Base-by-base conservation (phyloP, 768 basidiomycete species). In the Lactarius psammicola region DNA sequence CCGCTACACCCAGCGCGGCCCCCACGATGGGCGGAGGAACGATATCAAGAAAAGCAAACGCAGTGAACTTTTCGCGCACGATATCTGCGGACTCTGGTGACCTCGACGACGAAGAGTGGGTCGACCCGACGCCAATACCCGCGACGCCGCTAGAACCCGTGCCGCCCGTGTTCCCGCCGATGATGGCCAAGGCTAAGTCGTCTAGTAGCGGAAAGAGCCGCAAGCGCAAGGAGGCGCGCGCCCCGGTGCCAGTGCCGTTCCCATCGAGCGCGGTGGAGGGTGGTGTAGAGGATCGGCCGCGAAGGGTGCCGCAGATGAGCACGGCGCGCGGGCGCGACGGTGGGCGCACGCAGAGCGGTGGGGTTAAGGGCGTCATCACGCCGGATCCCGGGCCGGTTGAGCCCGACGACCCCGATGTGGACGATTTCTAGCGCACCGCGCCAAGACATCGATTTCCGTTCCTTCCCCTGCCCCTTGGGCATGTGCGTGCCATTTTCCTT, bases 291-390 rank as follows among this genome's bases (percentile, higher is more conserved):
- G 66, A 68, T 9, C 42, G 44, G 17, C 54, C 60, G 20, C 60
- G 72, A 71, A 73, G 74, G 38, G 71, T 77, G 68, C 79, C 76
- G 64, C 80, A 88, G 77, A 89, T 92, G 89, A 87, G 89, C 72
- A 86, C 82, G 3, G 83, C 86, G 31, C 83, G 88, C 49, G 91
- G 87, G 56, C 80, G 89, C 64, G 89, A 92, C 75, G 90, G 91
- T 3, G 91, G 91, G 44, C 79, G 90, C 70, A 93, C 91, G 67
- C 89, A 91, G 78, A 93, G 90, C 71, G 90, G 90, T 2, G 91
- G 91, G n/a, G 89, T 93, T 34, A 87, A 85, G 72, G 91, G 88
- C 13, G 80, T 92, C 56, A 74, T 87, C 73, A 83, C 69, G 78
- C 65, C 55, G 1, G 61, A 57, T 1, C 60, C 60, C 3, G 57